Evolutionary conservation across 2,329 filamentous ascomycete genomes (phyloP), one percentile per base, ranked within the genome.

Genomic region (Thelonectria blattea): DNA sequence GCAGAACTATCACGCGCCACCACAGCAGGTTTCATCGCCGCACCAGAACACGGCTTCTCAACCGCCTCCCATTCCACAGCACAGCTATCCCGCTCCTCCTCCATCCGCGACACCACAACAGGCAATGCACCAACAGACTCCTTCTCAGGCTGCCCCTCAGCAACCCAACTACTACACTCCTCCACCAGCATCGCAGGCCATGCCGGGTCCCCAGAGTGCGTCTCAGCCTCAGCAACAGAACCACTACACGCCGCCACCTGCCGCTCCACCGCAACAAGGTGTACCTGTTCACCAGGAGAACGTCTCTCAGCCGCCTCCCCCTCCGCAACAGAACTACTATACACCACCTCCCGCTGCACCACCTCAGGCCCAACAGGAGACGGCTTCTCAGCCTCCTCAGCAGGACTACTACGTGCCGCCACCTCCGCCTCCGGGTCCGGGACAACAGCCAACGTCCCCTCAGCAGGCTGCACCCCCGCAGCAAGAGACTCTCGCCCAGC

Each of bases 291-390:
- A 34, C 9, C 34, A 37, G 15, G 34, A 37, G 34, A 37, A 37
- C 34, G 1, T 11, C 10, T 37, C 34, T 5, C 34, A 37, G 34
- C 34, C 34, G 14, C 34, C 34, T 37, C 34, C 34, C 27, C 27
- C 27, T 30, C 8, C 27, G 20, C 65, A 66, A 12, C n/a, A 37
- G 2, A 32, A 45, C 2, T 57, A 39, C 18, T 30, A 34, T 11
- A 22, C 30, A 4, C 18, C 58, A 2, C 27, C 55, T 6, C 2
- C 5, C 5, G 2, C 34, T 6, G 12, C 34, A 12, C 7, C 34
- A 37, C 34, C 9, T 2, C 27, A 30, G 27, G 8, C 27, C 9
- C 27, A 30, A 30, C 27, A 6, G 27, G 27, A 30, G 27, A 30
- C 27, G 9, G 27, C 27, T 15, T 37, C 34, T 37, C 34, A 14